Evolutionary conservation across 805 yeast species (phyloP), one percentile per base, ranked within the genome.

Genomic region (Priceomyces fermenticarens): DNA sequence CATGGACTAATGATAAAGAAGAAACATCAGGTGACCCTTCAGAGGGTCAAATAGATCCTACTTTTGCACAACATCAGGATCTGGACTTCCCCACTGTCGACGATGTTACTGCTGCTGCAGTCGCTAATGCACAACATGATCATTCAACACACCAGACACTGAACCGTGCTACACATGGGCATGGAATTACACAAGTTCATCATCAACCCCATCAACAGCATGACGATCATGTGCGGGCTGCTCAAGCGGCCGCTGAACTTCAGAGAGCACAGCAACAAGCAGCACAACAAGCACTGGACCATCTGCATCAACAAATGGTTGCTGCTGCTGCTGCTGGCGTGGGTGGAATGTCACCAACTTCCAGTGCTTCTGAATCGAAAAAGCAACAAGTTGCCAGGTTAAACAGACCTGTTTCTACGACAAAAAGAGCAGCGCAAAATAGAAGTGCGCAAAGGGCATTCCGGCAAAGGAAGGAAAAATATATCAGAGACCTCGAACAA

Each of bases 381-480:
- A 40, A 30, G 14, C 15, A 17, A 32, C 13, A 34, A 9, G 35
- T 26, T 3, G 13, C 42, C 3, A 25, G 39, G 16, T 36, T 41
- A 6, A 10, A n/a, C 32, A 61, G 77, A 41, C 73, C 75, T 12
- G 65, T 83, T 32, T 73, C 81, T 15, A 75, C 73, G 42, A 79
- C 93, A 31, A 88, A 87, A 61, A 79, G 97, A 47, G 97, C 97
- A 1, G 89, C 84, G 7, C 97, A 90, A 64, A 90, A 90, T 68
- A 73, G 97, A 55, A 82, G 80, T 45, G 97, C 97, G 3, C 97
- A 90, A 65, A 79, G 87, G 51, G 96, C 96, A 7, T 90, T 89
- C 65, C 77, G 97, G 57, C 82, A 81, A 57, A 75, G 97, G 45
- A 83, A 86, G 57, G 96, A 89, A 54, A 75, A 78, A 43, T 83